Conservation (phyloP, 2,329 filamentous ascomycete genomes). For the Coniochaeta hoffmannii region DNA sequence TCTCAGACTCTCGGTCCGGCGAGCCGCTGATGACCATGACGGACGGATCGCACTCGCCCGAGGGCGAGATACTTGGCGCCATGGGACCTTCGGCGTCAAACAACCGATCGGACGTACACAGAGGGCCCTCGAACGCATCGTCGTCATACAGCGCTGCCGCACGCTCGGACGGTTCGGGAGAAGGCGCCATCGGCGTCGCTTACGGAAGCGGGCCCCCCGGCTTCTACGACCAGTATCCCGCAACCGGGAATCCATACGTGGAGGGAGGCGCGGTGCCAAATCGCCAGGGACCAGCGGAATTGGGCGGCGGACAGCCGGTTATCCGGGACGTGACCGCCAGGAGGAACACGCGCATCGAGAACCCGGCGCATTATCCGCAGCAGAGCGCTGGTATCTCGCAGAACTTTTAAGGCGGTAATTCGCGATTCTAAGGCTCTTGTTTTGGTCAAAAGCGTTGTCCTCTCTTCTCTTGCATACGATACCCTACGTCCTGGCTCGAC, state of each 20-base stretch:
- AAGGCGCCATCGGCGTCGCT: slow-evolving; percentile 36
- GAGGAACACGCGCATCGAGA: slow-evolving; percentile 92
- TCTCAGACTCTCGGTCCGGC: slow-evolving; percentile 62
- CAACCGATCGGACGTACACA: slow-evolving; percentile 67
- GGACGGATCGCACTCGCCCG: slow-evolving; percentile 47
- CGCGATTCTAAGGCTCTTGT: background rate
- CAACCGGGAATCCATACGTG: slow-evolving; percentile 45
- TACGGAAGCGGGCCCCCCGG: slow-evolving; percentile 36
- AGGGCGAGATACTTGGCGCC: slow-evolving; percentile 75
- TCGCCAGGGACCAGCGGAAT: slow-evolving; percentile 32
- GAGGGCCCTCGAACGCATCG: slow-evolving; percentile 90
- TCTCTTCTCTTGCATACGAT: background rate
- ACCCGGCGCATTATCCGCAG: slow-evolving; percentile 78
- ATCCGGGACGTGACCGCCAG: slow-evolving; percentile 90
- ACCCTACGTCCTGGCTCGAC: background rate
- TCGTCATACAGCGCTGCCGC: slow-evolving; percentile 85
- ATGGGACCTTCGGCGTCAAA: slow-evolving; percentile 66
- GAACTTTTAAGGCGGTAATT: slow-evolving; percentile 60
- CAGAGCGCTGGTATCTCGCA: slow-evolving; percentile 94
- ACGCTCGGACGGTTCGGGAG: slow-evolving; percentile 61
- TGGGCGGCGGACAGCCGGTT: slow-evolving; percentile 56
- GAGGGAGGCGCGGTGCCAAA: slow-evolving; percentile 23
- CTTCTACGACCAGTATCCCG: slow-evolving; percentile 53
- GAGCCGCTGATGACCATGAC: slow-evolving; percentile 49
- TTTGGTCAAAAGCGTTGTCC: background rate